phyloP scores from a whole-genome alignment of 768 basidiomycete species.

The Calocybe gangraenosa region DNA sequence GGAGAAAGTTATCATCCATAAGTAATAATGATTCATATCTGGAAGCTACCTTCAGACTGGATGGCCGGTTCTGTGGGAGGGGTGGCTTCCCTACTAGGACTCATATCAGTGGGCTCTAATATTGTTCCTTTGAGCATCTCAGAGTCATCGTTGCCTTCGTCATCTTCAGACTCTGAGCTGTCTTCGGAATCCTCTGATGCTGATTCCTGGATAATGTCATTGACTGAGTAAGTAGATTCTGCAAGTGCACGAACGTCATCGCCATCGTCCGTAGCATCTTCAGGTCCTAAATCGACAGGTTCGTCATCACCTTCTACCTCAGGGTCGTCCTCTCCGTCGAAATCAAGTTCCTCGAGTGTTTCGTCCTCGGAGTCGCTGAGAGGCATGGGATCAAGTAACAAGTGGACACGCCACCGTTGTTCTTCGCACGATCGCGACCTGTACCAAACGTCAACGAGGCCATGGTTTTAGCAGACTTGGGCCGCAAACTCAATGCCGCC shows the following conservation, averaged over 20 bases:
- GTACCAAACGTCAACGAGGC: constrained; percentile 20
- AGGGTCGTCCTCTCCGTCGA: constrained; percentile 46
- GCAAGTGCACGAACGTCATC: constrained; percentile 57
- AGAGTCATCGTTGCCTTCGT: constrained; percentile 34
- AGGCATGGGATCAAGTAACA: neutral
- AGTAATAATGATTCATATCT: neutral
- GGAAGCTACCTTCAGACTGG: constrained; percentile 9
- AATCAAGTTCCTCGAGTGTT: constrained; percentile 54
- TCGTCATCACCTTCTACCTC: constrained; percentile 52
- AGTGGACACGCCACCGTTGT: neutral
- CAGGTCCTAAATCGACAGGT: constrained; percentile 34
- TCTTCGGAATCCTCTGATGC: constrained; percentile 58
- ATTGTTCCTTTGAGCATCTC: constrained; percentile 22
- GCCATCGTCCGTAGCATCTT: constrained; percentile 62
- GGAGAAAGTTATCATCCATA: neutral
- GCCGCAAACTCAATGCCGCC: constrained; percentile 89
- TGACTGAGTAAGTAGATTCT: constrained; percentile 1
- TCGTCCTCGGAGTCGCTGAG: constrained; percentile 64
- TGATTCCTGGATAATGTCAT: constrained; percentile 41
- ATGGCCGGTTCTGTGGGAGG: constrained; percentile 7
- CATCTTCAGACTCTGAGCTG: constrained; percentile 48
- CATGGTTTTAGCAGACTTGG: constrained; percentile 97
- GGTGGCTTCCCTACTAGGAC: constrained; percentile 9
- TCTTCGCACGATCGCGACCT: constrained; percentile 18
- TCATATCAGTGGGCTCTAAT: constrained; percentile 21